phyloP scores from a whole-genome alignment of 2,329 filamentous ascomycete species.

The Cryphonectria parasitica region DNA sequence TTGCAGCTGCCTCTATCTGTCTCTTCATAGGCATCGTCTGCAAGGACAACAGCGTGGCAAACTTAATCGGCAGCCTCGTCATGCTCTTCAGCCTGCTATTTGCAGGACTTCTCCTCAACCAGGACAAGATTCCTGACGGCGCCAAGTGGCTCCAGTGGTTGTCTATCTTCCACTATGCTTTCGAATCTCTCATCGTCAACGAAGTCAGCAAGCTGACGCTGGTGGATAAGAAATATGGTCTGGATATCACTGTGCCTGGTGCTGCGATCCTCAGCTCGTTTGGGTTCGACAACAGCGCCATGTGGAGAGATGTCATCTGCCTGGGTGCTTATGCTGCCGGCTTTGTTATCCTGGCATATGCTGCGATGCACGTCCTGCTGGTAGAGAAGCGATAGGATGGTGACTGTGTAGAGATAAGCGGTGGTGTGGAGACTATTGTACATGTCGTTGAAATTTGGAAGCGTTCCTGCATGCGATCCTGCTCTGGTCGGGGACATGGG shows the following conservation, averaged over 20 bases:
- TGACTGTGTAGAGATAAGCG: not conserved
- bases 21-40: constrained; percentile 96
- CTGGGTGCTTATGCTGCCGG: constrained; percentile 79
- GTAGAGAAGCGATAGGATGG: constrained; percentile 76
- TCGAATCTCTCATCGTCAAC: constrained; percentile 95
- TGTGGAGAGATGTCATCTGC: constrained; percentile 84
- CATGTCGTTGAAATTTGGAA: constrained; percentile 9
- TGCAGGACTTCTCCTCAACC: constrained; percentile 90
- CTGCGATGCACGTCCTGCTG: constrained; percentile 89
- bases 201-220: constrained; percentile 90
- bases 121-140: constrained; percentile 84
- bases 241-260: constrained; percentile 95
- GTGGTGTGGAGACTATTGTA: constrained; percentile 8
- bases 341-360: constrained; percentile 88
- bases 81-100: constrained; percentile 98
- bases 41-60: constrained; percentile 88
- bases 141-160: constrained; percentile 90
- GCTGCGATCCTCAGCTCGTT: constrained; percentile 93
- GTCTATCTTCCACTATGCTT: constrained; percentile 98
- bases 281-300: constrained; percentile 84
- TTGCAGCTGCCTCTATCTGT: constrained; percentile 90
- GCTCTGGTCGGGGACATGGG: not conserved
- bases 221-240: constrained; percentile 91
- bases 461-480: constrained; percentile 13
- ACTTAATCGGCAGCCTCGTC: constrained; percentile 88